Evolutionary conservation across 768 basidiomycete species (phyloP).

Genomic region (Russula earlei): DNA sequence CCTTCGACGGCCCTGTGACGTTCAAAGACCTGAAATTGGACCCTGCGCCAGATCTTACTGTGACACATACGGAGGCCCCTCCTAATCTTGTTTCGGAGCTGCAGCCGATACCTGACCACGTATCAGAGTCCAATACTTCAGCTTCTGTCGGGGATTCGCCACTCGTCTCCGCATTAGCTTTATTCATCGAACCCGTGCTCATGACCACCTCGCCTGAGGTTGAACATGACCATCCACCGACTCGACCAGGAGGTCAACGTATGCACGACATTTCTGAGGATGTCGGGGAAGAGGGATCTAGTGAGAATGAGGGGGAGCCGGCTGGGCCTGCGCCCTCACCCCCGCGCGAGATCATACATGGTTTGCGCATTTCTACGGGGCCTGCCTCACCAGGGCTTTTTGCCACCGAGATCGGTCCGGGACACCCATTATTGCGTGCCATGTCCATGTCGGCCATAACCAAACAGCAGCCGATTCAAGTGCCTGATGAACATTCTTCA

Average conservation of each 20-base stretch:
- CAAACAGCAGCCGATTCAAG: not conserved
- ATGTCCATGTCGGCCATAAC: slow-evolving; percentile 22
- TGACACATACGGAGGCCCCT: not conserved
- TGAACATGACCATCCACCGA: slow-evolving; percentile 23
- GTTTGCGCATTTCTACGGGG: slow-evolving; percentile 45
- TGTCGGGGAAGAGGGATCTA: slow-evolving; percentile 6
- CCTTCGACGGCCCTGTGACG: not conserved
- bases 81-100: not conserved
- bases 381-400: slow-evolving; percentile 26
- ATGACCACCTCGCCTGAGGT: slow-evolving; percentile 24
- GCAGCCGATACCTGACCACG: slow-evolving; percentile 1
- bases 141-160: not conserved
- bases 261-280: slow-evolving; percentile 24
- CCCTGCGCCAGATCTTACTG: slow-evolving; percentile 2
- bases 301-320: slow-evolving; percentile 9
- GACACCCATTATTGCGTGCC: slow-evolving; percentile 17
- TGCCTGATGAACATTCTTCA: not conserved
- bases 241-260: slow-evolving; percentile 32
- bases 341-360: slow-evolving; percentile 33
- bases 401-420: slow-evolving; percentile 3
- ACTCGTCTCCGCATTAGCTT: slow-evolving; percentile 7
- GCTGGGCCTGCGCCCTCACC: not conserved
- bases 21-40: slow-evolving; percentile 4
- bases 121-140: not conserved
- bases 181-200: slow-evolving; percentile 48